Base-by-base conservation (phyloP, 306 rosid species). In the Inga laurina region DNA sequence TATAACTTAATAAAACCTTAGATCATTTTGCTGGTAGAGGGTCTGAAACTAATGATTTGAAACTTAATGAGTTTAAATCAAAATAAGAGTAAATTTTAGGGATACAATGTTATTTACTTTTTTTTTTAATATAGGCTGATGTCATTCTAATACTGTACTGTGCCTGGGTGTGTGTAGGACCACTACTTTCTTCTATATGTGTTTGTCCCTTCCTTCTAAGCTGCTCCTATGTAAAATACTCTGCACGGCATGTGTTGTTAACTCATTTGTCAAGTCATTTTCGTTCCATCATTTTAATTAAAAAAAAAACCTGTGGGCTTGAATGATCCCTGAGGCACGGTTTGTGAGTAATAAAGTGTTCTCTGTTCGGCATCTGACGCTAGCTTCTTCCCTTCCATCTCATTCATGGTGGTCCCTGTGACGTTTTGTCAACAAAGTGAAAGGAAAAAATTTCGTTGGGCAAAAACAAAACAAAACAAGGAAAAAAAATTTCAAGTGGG, bases 191-290 rank as follows among this genome's bases (percentile, higher is more conserved):
- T 45, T 52, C 30, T n/a, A 32, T 39, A 19, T n/a, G 52, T 34
- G n/a, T 35, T 84, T 61, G 49, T 48, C 44, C 37, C 41, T 77
- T 8, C 48, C 11, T 51, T 82, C 14, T 68, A 30, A 34, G 30
- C 48, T 5, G 3, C 9, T 52, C 19, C 66, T 9, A 4, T 46
- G 3, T 74, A 7, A 51, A 27, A 49, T 79, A 13, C 62, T 0
- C 21, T 79, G 68, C 82, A 59, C 81, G 80, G 69, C 82, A 83
- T 80, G 84, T 82, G 87, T 77, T 54, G 2, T 64, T 72, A 44
- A 14, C 22, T 51, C 69, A 83, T 83, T 83, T 30, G 83, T n/a
- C 0, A 43, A 62, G 74, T 80, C 37, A 15, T 35, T 54, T 80
- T 43, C 46, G 24, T 14, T 30, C 8, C 34, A 19, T 27, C 44